Conservation (phyloP, 805 yeast species). For the Lipomyces sp. region DNA sequence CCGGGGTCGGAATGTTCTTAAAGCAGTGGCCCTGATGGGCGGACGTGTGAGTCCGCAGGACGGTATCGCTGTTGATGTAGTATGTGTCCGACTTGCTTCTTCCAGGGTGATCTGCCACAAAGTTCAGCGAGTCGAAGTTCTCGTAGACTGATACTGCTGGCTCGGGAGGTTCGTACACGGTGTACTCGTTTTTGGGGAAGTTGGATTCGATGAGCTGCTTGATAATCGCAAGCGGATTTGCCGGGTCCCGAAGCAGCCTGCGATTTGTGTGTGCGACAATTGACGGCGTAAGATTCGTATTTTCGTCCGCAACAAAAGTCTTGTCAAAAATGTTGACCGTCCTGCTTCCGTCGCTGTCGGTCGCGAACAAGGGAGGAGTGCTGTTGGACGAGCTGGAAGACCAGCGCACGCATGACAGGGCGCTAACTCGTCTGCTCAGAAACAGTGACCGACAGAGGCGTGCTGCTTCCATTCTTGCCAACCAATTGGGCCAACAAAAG, state of each 20-base stretch:
- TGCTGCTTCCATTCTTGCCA: too few relatives aligned
- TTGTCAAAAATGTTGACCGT: constrained; percentile 2
- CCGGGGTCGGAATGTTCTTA: constrained; percentile 62
- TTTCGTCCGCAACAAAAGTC: constrained; percentile 51
- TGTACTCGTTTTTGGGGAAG: constrained; percentile 55
- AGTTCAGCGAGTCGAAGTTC: constrained; percentile 89
- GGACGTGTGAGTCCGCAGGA: constrained; percentile 90
- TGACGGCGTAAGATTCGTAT: constrained; percentile 82
- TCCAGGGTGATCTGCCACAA: constrained; percentile 91
- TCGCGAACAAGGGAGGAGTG: constrained; percentile 1
- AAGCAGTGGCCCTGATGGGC: constrained; percentile 79
- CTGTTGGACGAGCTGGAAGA: not conserved
- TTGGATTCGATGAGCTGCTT: constrained; percentile 67
- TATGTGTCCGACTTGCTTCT: constrained; percentile 90
- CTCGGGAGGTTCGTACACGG: constrained; percentile 72
- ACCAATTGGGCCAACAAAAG: too few relatives aligned
- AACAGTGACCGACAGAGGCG: not conserved
- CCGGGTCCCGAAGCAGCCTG: constrained; percentile 64
- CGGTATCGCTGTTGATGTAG: constrained; percentile 67
- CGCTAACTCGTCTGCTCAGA: not conserved
- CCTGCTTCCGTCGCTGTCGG: not conserved
- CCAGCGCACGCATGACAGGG: not conserved
- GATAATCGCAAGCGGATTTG: constrained; percentile 89
- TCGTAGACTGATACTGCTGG: constrained; percentile 81
- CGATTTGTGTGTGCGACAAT: constrained; percentile 67